Conservation (phyloP, 2,329 filamentous ascomycete species). For the Lasiodiplodia gonubiensis region DNA sequence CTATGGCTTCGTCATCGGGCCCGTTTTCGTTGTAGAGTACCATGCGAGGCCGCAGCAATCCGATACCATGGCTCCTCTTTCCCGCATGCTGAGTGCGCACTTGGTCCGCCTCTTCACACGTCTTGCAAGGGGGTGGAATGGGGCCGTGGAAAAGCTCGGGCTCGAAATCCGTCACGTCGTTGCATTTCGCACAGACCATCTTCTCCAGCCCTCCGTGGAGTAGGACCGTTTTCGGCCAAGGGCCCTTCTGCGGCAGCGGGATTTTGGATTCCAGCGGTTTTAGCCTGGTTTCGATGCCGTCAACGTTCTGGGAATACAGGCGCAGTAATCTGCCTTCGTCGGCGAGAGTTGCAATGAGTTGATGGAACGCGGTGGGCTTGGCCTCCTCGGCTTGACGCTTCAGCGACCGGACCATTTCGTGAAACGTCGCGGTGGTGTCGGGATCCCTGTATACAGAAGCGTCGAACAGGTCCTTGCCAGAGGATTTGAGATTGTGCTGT, state of each 20-base stretch:
- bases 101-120: conserved; percentile 75
- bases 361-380: conserved; percentile 86
- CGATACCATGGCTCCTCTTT: conserved; percentile 92
- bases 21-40: conserved; percentile 98
- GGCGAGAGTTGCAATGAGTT: conserved; percentile 87
- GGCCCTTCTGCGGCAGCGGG: conserved; percentile 81
- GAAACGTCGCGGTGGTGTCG: conserved; percentile 85
- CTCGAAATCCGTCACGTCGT: conserved; percentile 76
- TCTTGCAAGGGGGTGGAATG: conserved; percentile 77
- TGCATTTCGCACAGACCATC: conserved; percentile 97
- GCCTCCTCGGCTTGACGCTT: conserved; percentile 78
- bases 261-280: conserved; percentile 79
- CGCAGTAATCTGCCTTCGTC: conserved; percentile 85
- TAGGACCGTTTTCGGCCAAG: conserved; percentile 93
- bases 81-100: conserved; percentile 77
- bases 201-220: conserved; percentile 92
- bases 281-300: conserved; percentile 88
- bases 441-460: conserved; percentile 97
- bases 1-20: conserved; percentile 94
- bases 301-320: conserved; percentile 95
- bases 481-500: conserved; percentile 89
- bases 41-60: conserved; percentile 86
- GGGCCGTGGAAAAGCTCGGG: conserved; percentile 81
- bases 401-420: conserved; percentile 92
- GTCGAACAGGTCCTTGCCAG: conserved; percentile 95